phyloP scores from a whole-genome alignment of 192 early-diverging fungal genomes.

The Coemansia sp. region DNA sequence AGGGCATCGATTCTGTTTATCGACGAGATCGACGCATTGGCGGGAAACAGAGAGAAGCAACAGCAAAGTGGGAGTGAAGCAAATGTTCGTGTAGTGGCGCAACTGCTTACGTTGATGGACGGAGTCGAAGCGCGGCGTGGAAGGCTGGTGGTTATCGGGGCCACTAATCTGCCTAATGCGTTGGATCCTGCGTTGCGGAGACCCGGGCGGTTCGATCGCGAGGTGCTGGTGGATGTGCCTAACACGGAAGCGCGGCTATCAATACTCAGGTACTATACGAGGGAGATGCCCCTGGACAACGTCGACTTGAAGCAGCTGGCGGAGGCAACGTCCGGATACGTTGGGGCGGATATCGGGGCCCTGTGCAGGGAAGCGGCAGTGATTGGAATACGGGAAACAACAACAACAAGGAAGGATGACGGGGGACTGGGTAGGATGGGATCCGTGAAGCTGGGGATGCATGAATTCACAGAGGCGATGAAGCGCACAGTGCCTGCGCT shows the following conservation, averaged over 20 bases:
- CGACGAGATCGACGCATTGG: conserved; percentile 82
- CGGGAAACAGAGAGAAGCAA: conserved; percentile 22
- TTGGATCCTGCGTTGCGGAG: conserved; percentile 93
- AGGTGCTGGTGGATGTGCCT: conserved; percentile 92
- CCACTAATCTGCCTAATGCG: conserved; percentile 96
- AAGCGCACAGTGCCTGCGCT: conserved; percentile 66
- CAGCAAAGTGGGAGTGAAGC: neutral
- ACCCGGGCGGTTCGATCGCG: conserved; percentile 95
- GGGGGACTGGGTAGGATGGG: too few relatives aligned
- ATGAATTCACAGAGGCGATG: conserved; percentile 68
- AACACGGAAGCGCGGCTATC: conserved; percentile 56
- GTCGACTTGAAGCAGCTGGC: conserved; percentile 62
- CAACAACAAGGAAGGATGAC: too few relatives aligned
- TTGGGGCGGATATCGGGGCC: conserved; percentile 87
- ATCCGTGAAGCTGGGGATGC: conserved; percentile 34
- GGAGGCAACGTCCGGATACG: conserved; percentile 79
- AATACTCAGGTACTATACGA: conserved; percentile 65
- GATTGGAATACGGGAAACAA: neutral
- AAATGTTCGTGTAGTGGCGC: conserved; percentile 85
- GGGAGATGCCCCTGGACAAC: conserved; percentile 56
- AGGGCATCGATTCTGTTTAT: conserved; percentile 86
- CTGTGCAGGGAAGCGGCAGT: conserved; percentile 79
- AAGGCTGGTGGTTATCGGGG: conserved; percentile 96
- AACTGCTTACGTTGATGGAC: conserved; percentile 99
- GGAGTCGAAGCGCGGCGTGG: conserved; percentile 94